A percentile compares a stretch with the other conserved stretches of the same genome.
Evolutionary conservation across 306 rosid genomes (phyloP).

Genomic region (Betula pendula): DNA sequence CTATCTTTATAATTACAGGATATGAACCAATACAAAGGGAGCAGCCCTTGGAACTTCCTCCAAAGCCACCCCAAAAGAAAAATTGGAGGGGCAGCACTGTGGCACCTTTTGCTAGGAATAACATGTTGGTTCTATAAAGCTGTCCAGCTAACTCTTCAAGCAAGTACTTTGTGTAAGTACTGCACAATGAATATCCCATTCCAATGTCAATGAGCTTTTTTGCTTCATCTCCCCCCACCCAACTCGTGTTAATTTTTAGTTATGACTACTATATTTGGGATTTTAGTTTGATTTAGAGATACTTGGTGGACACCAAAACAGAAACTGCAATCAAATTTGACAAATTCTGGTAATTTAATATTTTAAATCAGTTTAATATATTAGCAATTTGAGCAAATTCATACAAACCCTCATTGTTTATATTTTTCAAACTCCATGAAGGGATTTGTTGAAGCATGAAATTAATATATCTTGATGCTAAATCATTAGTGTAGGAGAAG

Average conservation of each 20-base stretch:
- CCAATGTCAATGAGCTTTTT: constrained; percentile 65
- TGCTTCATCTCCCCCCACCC: neutral
- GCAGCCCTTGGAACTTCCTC: constrained; percentile 68
- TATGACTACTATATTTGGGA: neutral
- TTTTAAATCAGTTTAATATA: no score
- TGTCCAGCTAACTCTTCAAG: constrained; percentile 62
- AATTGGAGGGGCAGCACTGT: constrained; percentile 76
- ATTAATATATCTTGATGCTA: no score
- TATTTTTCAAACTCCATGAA: no score
- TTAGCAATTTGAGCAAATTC: no score
- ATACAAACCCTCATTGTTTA: no score
- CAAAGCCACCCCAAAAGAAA: no score
- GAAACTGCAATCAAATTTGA: no score
- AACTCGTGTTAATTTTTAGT: neutral
- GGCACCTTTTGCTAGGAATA: constrained; percentile 94
- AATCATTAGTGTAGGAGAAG: no score
- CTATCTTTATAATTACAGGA: constrained; percentile 45
- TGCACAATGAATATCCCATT: constrained; percentile 84
- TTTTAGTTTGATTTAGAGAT: no score
- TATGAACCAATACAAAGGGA: constrained; percentile 64
- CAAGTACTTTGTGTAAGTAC: constrained; percentile 72
- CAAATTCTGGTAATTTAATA: no score
- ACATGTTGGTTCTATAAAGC: constrained; percentile 74
- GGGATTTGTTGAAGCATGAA: no score
- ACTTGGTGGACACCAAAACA: no score